A percentile compares a stretch with the other conserved stretches of the same genome.
Evolutionary conservation across 129 eudicot species (phyloP).

Genomic region (Ambrosia artemisiifolia): DNA sequence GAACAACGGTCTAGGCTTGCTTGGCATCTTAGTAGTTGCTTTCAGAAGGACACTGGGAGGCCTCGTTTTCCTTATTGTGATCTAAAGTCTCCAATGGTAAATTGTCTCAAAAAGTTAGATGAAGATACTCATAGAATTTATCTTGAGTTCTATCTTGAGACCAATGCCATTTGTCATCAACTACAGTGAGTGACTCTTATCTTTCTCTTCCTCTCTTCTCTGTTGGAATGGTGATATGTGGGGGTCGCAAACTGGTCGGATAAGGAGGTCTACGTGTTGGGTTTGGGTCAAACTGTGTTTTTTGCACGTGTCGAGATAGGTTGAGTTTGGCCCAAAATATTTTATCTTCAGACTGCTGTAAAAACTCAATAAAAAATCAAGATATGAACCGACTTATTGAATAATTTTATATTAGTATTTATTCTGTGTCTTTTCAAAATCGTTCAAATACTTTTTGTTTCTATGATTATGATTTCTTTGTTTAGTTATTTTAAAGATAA

Average conservation of each 20-base stretch:
- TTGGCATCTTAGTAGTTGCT: conserved; percentile 14
- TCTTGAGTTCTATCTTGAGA: conserved; percentile 3
- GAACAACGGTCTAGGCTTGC: conserved; percentile 6
- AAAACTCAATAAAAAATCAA: no score
- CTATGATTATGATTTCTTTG: no score
- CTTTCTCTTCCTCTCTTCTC: not conserved
- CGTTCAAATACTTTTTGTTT: no score
- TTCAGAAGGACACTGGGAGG: conserved; percentile 10
- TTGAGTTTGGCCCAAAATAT: not conserved
- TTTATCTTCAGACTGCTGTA: not conserved
- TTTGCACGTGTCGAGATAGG: not conserved
- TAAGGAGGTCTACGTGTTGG: not conserved
- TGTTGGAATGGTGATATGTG: not conserved
- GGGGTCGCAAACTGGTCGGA: not conserved
- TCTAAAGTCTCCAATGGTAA: not conserved
- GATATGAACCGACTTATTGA: no score
- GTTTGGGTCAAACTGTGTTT: not conserved
- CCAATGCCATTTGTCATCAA: conserved; percentile 9
- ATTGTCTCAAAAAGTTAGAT: conserved; percentile 8
- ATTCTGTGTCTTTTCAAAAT: no score
- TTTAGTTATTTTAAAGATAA: no score
- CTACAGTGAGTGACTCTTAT: not conserved
- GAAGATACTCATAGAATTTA: not conserved
- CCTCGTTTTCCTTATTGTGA: conserved; percentile 13
- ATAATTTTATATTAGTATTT: no score